phyloP scores from a whole-genome alignment of 2,329 filamentous ascomycete species.

The Plenodomus lindquistii region DNA sequence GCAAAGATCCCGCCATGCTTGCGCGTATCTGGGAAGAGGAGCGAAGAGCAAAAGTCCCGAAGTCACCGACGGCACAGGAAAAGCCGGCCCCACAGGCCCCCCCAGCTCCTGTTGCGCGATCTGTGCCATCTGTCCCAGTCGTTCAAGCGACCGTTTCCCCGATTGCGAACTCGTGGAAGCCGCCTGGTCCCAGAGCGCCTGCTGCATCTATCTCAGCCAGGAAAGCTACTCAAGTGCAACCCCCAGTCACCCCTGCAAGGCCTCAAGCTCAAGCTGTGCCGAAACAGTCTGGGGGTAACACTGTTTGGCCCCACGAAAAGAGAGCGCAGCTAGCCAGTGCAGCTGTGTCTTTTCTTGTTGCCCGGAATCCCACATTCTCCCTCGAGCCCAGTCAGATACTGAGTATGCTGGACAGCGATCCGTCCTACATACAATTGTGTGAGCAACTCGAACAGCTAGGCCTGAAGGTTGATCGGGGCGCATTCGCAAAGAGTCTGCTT shows the following conservation, averaged over 20 bases:
- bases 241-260: conserved; percentile 5
- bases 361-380: conserved; percentile 47
- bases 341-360: conserved; percentile 53
- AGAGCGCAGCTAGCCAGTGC: conserved; percentile 56
- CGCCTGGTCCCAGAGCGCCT: conserved; percentile 21
- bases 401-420: conserved; percentile 56
- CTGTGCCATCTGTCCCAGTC: not conserved
- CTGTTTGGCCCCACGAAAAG: conserved; percentile 57
- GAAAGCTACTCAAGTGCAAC: conserved; percentile 2
- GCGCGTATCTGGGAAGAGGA: conserved; percentile 62
- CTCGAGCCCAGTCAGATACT: conserved; percentile 49
- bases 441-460: conserved; percentile 56
- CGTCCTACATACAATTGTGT: conserved; percentile 60
- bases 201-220: not conserved
- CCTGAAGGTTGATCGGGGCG: conserved; percentile 55
- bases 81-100: conserved; percentile 26
- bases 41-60: conserved; percentile 43
- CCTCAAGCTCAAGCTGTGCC: conserved; percentile 7
- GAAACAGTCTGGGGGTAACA: conserved; percentile 29
- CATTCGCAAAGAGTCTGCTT: conserved; percentile 58
- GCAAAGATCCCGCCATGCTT: conserved; percentile 58
- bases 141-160: conserved; percentile 9
- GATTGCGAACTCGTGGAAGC: conserved; percentile 25
- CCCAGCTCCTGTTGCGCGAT: conserved; percentile 8
- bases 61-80: conserved; percentile 26